These are phyloP conservation scores for Colletotrichum theobromicola DNA, from an alignment of 2,329 filamentous ascomycete genomes.

Conservation along the genomic window DNA sequence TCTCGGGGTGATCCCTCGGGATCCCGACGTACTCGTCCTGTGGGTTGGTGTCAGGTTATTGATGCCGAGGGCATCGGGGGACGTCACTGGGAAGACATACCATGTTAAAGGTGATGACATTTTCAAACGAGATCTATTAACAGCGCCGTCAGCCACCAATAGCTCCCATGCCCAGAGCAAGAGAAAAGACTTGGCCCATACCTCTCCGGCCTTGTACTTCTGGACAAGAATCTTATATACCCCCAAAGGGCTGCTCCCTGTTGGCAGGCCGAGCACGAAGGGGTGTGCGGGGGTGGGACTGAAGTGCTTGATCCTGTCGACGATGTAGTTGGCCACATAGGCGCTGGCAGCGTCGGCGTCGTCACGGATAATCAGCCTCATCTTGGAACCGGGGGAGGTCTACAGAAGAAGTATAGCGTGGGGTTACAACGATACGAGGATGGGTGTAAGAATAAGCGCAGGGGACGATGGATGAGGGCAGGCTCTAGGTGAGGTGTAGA, in stretches of 20 bases:
- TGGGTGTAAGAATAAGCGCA: neutral
- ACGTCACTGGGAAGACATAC: conserved; percentile 44
- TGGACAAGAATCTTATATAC: conserved; percentile 80
- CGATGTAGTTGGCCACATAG: conserved; percentile 83
- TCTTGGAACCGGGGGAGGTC: conserved; percentile 42
- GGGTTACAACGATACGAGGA: neutral
- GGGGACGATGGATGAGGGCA: neutral
- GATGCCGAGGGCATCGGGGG: neutral
- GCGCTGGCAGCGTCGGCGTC: conserved; percentile 70
- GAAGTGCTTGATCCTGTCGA: conserved; percentile 81
- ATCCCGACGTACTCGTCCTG: conserved; percentile 88
- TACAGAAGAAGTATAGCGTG: conserved; percentile 25
- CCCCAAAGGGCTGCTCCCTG: conserved; percentile 79
- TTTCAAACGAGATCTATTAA: conserved; percentile 76
- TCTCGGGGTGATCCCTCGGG: conserved; percentile 81
- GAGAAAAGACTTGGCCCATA: conserved; percentile 30
- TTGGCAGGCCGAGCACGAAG: conserved; percentile 84
- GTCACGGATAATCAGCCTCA: conserved; percentile 86
- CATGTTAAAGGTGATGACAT: conserved; percentile 95
- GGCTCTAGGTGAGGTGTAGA: neutral
- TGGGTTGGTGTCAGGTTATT: conserved; percentile 32
- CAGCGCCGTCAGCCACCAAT: neutral
- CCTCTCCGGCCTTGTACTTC: conserved; percentile 70
- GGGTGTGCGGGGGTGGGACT: conserved; percentile 73
- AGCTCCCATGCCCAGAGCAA: neutral